Percentiles rank a stretch among this genome's conserved stretches.
These are phyloP conservation scores for Cynara cardunculus DNA, from an alignment of 129 eudicot genomes.

Conservation along the genomic window DNA sequence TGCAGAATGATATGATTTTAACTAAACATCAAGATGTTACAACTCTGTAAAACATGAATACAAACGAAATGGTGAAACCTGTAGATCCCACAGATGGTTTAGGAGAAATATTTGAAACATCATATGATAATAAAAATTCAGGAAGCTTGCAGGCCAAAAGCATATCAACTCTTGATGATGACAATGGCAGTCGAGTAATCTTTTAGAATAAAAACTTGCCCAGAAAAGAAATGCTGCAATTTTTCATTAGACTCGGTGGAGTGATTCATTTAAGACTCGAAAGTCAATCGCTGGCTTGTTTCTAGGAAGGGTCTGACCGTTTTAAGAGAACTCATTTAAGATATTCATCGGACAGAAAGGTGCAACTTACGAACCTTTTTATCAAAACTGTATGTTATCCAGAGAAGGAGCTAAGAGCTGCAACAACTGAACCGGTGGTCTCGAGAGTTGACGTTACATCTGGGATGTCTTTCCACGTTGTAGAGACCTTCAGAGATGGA, in stretches of 20 bases:
- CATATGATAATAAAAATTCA: background rate
- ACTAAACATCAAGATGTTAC: background rate
- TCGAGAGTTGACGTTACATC: constrained; percentile 82
- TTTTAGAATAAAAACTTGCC: background rate
- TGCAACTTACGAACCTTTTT: constrained; percentile 22
- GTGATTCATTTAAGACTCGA: background rate
- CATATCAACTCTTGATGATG: background rate
- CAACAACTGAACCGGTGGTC: constrained; percentile 82
- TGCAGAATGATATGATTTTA: constrained; percentile 5
- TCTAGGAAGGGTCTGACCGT: background rate
- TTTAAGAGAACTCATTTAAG: background rate
- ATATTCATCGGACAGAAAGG: background rate
- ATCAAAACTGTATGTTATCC: constrained; percentile 27
- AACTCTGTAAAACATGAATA: background rate
- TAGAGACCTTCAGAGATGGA: constrained; percentile 68
- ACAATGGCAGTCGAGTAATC: background rate
- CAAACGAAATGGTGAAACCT: background rate
- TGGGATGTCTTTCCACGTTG: constrained; percentile 89
- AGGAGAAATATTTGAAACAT: background rate
- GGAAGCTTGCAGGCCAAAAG: background rate
- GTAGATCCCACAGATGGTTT: background rate
- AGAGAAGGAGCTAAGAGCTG: constrained; percentile 77
- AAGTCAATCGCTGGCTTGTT: background rate
- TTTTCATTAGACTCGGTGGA: background rate
- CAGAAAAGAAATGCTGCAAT: background rate